Percentiles rank a stretch among this genome's conserved stretches.
phyloP scores from a whole-genome alignment of 768 basidiomycete genomes.

The Gautieria morchelliformis region DNA sequence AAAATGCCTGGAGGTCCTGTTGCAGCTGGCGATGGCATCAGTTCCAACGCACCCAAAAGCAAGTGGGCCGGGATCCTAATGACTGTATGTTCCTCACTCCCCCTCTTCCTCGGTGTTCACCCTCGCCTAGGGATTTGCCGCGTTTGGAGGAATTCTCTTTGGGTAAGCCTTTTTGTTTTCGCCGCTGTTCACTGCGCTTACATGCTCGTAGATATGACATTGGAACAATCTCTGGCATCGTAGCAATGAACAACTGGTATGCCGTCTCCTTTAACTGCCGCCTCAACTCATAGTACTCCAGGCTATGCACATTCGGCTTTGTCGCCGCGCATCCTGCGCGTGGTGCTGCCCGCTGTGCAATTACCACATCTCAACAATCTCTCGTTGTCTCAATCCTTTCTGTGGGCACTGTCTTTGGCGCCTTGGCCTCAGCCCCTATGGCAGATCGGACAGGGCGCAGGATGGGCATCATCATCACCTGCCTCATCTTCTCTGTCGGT shows the following conservation, averaged over 20 bases:
- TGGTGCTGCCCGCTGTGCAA: slow-evolving; percentile 17
- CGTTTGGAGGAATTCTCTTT: slow-evolving; percentile 31
- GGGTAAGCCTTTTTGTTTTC: slow-evolving; percentile 26
- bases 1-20: slow-evolving; percentile 32
- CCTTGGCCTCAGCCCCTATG: slow-evolving; percentile 41
- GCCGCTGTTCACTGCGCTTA: slow-evolving; percentile 22
- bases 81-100: slow-evolving; percentile 12
- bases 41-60: slow-evolving; percentile 27
- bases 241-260: slow-evolving; percentile 48
- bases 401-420: slow-evolving; percentile 79
- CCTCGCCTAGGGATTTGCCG: slow-evolving; percentile 25
- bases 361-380: slow-evolving; percentile 26
- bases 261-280: slow-evolving; percentile 25
- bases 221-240: slow-evolving; percentile 73
- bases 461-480: slow-evolving; percentile 37
- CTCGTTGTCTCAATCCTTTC: slow-evolving; percentile 62
- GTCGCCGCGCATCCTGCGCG: slow-evolving; percentile 23
- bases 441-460: slow-evolving; percentile 49
- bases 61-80: slow-evolving; percentile 34
- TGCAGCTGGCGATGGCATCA: slow-evolving; percentile 22
- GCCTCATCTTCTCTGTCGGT: slow-evolving; percentile 49
- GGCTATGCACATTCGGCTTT: slow-evolving; percentile 9
- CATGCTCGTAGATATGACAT: slow-evolving; percentile 63
- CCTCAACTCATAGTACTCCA: slow-evolving; percentile 10
- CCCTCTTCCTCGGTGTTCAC: too few relatives aligned